Percentiles rank a stretch among this genome's conserved stretches.
These are phyloP conservation scores for Aegilops sharonensis DNA, from an alignment of 176 grass and related monocot genomes.

Conservation along the genomic window DNA sequence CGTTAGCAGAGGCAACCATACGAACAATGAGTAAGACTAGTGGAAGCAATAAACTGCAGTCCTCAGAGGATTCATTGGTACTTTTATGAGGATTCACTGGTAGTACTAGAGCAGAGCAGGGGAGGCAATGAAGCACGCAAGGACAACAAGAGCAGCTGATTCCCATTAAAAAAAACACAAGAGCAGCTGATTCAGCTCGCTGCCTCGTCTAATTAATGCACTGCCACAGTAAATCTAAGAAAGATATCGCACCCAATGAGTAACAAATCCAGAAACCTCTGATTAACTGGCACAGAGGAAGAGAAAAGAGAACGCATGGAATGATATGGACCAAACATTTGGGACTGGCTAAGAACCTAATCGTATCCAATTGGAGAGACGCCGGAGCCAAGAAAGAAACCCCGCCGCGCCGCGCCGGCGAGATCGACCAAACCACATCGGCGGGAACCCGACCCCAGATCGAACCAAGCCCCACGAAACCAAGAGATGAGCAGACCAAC, in stretches of 20 bases:
- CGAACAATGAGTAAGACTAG: slow-evolving; percentile 22
- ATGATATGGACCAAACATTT: background rate
- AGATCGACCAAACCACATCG: slow-evolving; percentile 34
- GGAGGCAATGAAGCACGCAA: slow-evolving; percentile 28
- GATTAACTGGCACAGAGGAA: background rate
- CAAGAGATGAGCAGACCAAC: background rate
- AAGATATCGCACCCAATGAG: background rate
- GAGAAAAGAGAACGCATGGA: background rate
- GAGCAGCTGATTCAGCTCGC: background rate
- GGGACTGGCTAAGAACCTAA: background rate
- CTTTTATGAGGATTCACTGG: background rate
- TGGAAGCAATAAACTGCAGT: slow-evolving; percentile 16
- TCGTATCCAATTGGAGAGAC: background rate
- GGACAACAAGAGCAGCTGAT: slow-evolving; percentile 18
- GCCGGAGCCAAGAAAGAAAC: background rate
- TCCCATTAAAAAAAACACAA: background rate
- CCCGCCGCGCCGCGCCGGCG: background rate
- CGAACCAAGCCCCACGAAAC: background rate
- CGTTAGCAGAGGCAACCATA: slow-evolving; percentile 6
- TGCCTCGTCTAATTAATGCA: slow-evolving; percentile 13
- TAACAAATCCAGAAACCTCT: background rate
- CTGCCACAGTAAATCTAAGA: background rate
- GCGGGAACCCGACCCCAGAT: slow-evolving; percentile 23
- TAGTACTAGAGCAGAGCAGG: background rate
- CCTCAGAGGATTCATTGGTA: background rate